These are phyloP conservation scores for Austropuccinia psidii DNA, from an alignment of 1,284 basidiomycete genomes.

Conservation along the genomic window DNA sequence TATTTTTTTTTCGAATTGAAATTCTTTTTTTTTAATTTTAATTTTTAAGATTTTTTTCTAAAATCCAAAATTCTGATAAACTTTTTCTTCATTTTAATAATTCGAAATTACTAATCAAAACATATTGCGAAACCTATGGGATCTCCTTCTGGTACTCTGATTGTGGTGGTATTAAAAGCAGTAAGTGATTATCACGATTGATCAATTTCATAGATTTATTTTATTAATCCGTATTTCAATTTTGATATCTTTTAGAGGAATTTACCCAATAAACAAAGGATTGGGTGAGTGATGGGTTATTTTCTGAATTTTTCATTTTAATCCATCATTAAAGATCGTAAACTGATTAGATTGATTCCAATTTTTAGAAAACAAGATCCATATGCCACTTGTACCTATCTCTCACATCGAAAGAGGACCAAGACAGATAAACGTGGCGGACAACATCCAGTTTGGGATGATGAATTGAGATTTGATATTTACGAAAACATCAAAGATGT, in stretches of 20 bases:
- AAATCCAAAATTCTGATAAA: too few species aligned
- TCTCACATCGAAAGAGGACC: conserved; percentile 72
- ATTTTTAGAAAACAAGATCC: conserved; percentile 81
- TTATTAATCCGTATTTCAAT: conserved; percentile 2
- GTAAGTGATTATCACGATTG: conserved; percentile 54
- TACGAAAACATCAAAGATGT: conserved; percentile 69
- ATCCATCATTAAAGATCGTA: background rate
- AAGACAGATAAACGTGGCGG: conserved; percentile 90
- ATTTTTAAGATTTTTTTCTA: too few species aligned
- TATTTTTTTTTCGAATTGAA: too few species aligned
- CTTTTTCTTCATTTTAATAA: too few species aligned
- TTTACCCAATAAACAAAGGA: conserved; percentile 83
- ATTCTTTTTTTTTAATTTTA: too few species aligned
- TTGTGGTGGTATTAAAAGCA: conserved; percentile 89
- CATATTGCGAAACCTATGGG: too few species aligned
- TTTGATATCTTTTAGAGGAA: conserved; percentile 59
- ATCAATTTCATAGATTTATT: background rate
- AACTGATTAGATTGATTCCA: background rate
- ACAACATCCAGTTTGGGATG: conserved; percentile 98
- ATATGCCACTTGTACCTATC: conserved; percentile 72
- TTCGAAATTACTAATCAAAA: too few species aligned
- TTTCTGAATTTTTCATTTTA: background rate
- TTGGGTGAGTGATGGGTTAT: conserved; percentile 51
- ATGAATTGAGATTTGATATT: conserved; percentile 88
- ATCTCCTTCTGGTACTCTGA: conserved; percentile 67